Evolutionary conservation across 2,329 filamentous ascomycete species (phyloP).

Genomic region (Fusarium transvaalense): DNA sequence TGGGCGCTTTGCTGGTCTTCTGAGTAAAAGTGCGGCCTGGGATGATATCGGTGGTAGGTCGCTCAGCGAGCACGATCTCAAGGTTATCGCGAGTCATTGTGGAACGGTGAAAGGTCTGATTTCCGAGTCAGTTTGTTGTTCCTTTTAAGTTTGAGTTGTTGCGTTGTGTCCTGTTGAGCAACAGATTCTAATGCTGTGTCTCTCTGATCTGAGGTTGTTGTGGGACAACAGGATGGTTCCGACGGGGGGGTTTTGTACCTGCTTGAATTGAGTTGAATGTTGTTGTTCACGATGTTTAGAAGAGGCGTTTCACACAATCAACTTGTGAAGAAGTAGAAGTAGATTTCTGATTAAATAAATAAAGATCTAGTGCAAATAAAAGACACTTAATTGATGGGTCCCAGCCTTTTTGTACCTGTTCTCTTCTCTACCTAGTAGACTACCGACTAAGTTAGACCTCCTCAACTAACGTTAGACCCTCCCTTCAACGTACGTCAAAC

Average conservation of each 20-base stretch:
- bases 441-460: not conserved
- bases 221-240: constrained; percentile 11
- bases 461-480: not conserved
- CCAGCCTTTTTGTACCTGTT: constrained; percentile 7
- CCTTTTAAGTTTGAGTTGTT: not conserved
- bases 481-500: not conserved
- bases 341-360: not conserved
- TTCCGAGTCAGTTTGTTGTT: not conserved
- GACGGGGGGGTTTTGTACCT: constrained; percentile 10
- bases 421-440: no score
- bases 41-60: constrained; percentile 71
- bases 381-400: not conserved
- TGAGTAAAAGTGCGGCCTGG: constrained; percentile 74
- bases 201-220: constrained; percentile 10
- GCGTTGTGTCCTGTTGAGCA: constrained; percentile 1
- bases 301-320: constrained; percentile 7
- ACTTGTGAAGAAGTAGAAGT: not conserved
- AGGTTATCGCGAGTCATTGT: constrained; percentile 61
- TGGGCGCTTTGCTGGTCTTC: constrained; percentile 64
- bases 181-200: constrained; percentile 9
- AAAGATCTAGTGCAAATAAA: constrained; percentile 13
- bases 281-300: constrained; percentile 4
- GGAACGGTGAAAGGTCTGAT: not conserved
- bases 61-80: constrained; percentile 71
- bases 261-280: not conserved